Base-by-base conservation (phyloP, 306 rosid genomes). In the apple (Malus domestica) region DNA sequence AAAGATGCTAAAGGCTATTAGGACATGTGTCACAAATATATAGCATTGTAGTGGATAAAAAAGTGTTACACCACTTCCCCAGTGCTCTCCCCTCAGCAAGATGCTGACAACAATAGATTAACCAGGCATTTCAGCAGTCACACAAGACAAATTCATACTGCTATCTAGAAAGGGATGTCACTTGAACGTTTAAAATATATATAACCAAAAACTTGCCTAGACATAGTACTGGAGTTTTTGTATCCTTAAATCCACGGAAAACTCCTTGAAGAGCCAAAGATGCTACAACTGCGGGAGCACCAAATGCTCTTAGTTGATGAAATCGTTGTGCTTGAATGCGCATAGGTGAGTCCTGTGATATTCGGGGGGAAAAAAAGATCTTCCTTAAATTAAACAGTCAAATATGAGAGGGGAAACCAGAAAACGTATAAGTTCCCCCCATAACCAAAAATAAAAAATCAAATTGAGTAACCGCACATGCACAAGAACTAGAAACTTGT, bases 201-300 rank as follows among this genome's bases (percentile, higher is more conserved):
- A 45, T 44, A 30, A 42, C 44, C 45, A 75, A 77, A 79, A 49
- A 85, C 92, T 87, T 88, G 81, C 99, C 99, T 83, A 95, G 86
- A 84, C 99, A 92, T 58, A 92, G 58, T 73, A 95, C 89, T 35
- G 99, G 97, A 68, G 97, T 95, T 85, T 85, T 87, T 38, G 97
- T 95, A 82, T 95, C 99, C 87, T 89, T 95, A 81, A 92, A 95
- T 72, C 99, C 99, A 76, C 97, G 97, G 75, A 95, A 95, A 84
- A 95, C 86, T 70, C 99, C 99, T 82, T 95, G 99, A 76, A 92
- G 97, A 74, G 99, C 96, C 92, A 95, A 86, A 76, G 97, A 89
- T 29, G 87, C 92, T 60, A 92, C 99, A 71, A 90, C 99, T 59
- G 97, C 99, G 44, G 99, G 99, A 84, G 99, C 99, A 76, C 99